Conservation (phyloP, 768 basidiomycete genomes). For the Boletus barrowsii region DNA sequence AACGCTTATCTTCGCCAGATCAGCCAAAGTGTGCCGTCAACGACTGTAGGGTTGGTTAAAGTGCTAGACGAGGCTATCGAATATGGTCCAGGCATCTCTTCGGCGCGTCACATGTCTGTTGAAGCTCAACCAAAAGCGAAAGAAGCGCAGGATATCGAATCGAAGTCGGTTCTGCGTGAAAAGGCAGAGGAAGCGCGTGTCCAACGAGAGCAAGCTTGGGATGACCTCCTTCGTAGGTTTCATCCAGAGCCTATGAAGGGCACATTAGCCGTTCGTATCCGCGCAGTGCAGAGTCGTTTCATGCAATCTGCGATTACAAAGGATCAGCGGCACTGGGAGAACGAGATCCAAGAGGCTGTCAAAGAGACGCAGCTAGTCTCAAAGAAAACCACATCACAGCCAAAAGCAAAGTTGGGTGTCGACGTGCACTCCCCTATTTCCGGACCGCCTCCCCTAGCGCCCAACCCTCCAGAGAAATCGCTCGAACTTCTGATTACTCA, state of each 20-base stretch:
- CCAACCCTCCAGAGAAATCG: conserved; percentile 49
- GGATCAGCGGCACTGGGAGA: conserved; percentile 59
- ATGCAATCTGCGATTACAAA: conserved; percentile 53
- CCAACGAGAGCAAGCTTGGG: conserved; percentile 67
- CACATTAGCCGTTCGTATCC: conserved; percentile 48
- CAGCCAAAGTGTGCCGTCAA: conserved; percentile 35
- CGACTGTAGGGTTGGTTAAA: conserved; percentile 38
- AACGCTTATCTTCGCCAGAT: conserved; percentile 57
- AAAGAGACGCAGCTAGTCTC: conserved; percentile 52
- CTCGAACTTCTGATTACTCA: conserved; percentile 48
- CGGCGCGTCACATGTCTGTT: conserved; percentile 32
- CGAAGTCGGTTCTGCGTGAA: conserved; percentile 51
- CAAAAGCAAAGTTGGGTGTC: conserved; percentile 14
- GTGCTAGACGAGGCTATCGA: conserved; percentile 54
- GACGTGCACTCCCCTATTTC: conserved; percentile 2
- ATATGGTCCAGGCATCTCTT: conserved; percentile 45
- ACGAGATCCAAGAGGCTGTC: conserved; percentile 53
- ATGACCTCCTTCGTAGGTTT: conserved; percentile 48
- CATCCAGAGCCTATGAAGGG: conserved; percentile 53
- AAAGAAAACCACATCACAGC: conserved; percentile 41
- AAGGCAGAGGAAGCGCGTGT: conserved; percentile 63
- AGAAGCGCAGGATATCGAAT: conserved; percentile 39
- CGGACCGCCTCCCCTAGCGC: conserved; percentile 38
- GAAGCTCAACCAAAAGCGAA: conserved; percentile 36
- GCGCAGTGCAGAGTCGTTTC: conserved; percentile 54